Evolutionary conservation across 164 flowering plant genomes (phyloP).

Genomic region (Warburgia ugandensis): DNA sequence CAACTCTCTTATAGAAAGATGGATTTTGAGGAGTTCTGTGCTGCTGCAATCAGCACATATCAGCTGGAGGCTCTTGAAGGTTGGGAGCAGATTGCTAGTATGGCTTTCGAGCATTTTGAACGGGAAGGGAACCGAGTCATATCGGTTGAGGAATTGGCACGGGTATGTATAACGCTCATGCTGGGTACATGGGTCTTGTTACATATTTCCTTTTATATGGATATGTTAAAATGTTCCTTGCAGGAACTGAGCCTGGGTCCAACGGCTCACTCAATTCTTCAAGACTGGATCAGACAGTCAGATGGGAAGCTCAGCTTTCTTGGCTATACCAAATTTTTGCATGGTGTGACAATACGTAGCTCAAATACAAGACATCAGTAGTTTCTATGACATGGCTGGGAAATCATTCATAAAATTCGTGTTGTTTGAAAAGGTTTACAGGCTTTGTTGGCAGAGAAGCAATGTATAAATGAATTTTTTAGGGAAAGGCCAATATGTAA

Average conservation of each 20-base stretch:
- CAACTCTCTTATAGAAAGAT: conserved; percentile 53
- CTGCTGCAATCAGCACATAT: conserved; percentile 82
- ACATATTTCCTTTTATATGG: neutral
- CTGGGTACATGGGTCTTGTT: neutral
- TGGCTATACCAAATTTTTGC: conserved; percentile 85
- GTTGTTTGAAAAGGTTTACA: neutral
- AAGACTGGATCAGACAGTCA: conserved; percentile 67
- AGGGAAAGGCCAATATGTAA: too few species aligned
- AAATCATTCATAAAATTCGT: neutral
- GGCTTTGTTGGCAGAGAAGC: neutral
- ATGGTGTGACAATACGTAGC: conserved; percentile 73
- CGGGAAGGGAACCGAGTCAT: conserved; percentile 68
- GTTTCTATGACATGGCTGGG: conserved; percentile 5
- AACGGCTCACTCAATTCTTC: conserved; percentile 47
- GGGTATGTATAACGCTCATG: conserved; percentile 32
- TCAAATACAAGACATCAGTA: conserved; percentile 54
- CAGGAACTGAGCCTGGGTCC: conserved; percentile 89
- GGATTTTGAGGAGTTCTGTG: conserved; percentile 89
- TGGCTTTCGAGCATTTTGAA: conserved; percentile 74
- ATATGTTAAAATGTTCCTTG: conserved; percentile 5
- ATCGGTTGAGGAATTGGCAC: conserved; percentile 72
- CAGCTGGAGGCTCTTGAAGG: conserved; percentile 84
- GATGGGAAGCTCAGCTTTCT: conserved; percentile 82
- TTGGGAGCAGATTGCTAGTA: conserved; percentile 71
- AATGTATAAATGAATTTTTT: neutral